phyloP scores from a whole-genome alignment of 2,329 filamentous ascomycete genomes.

The Sclerotinia glacialis region DNA sequence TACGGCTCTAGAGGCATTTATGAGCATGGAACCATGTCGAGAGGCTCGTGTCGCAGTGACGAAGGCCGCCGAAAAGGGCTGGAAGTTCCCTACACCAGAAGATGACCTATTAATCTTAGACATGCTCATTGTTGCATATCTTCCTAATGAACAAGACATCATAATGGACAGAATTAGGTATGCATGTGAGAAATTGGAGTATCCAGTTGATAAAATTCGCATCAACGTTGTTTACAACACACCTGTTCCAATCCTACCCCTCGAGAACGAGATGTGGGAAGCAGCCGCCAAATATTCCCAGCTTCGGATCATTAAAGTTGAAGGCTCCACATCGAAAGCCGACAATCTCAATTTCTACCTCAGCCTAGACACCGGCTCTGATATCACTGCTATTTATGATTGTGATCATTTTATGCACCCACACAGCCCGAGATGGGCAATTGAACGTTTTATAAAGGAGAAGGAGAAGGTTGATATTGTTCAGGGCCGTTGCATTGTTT shows the following conservation, averaged over 20 bases:
- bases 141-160: constrained; percentile 51
- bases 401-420: constrained; percentile 51
- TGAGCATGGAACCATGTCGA: constrained; percentile 41
- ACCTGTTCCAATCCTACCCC: constrained; percentile 45
- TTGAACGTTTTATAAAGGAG: constrained; percentile 45
- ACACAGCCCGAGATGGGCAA: constrained; percentile 48
- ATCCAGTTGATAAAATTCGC: constrained; percentile 46
- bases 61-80: constrained; percentile 42
- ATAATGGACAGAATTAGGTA: constrained; percentile 48
- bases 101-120: constrained; percentile 45
- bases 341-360: constrained; percentile 51
- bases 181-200: constrained; percentile 47
- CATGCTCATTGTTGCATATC: constrained; percentile 49
- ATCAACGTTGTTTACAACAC: constrained; percentile 52
- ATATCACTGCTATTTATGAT: constrained; percentile 49
- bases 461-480: constrained; percentile 47
- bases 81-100: constrained; percentile 45
- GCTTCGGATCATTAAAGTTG: constrained; percentile 47
- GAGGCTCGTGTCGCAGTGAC: constrained; percentile 42
- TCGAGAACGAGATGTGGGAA: constrained; percentile 45
- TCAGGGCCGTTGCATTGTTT: constrained; percentile 49
- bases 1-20: constrained; percentile 45
- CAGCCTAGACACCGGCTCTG: constrained; percentile 45
- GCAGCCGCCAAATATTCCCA: constrained; percentile 43
- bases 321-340: constrained; percentile 49